Base-by-base conservation (phyloP, 2,329 filamentous ascomycete species). In the Aspergillus versicolor region DNA sequence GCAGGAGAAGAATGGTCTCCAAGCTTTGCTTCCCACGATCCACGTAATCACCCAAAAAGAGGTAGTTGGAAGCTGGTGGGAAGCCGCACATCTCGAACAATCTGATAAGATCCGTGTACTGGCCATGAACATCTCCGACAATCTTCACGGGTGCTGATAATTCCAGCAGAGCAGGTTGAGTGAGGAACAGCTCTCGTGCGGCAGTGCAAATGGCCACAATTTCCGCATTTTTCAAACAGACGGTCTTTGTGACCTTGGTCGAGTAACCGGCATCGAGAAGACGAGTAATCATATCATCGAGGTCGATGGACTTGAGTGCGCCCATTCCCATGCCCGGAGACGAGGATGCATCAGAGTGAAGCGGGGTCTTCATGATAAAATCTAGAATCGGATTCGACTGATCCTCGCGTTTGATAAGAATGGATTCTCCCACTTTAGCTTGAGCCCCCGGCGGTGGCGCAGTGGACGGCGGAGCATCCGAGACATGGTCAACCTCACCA, bases 41-140 rank as follows among this genome's bases (percentile, higher is more conserved):
- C 69, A 97, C 93, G 72, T 97, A 97, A 74, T 97, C 93, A 51
- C 93, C 93, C 4, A 97, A 81, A 76, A 97, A 97, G 50, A 97
- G 83, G 71, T 91, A 97, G 78, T 97, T 97, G 40, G 92, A 86
- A 61, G 85, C 88, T 2, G 93, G 93, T 7, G 93, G 93, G 70
- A 97, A 97, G 5, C 93, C 93, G 71, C 93, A 97, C 92, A 97
- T 97, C 75, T 97, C 93, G 70, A 97, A 97, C 84, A 97, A 91
- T 62, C 93, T 88, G 68, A 97, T 95, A 51, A 97, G 79, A 74
- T 97, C 93, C 11, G 92, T 96, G 74, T 96, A 97, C 75, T 97
- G 93, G 50, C 93, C 93, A 72, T 97, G 93, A 13, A 97, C 91
- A 72, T 97, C 93, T 50, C 93, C 93, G 27, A 97, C 94, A 68